Conservation (phyloP, 2,329 filamentous ascomycete genomes). For the Aspergillus eucalypticola region DNA sequence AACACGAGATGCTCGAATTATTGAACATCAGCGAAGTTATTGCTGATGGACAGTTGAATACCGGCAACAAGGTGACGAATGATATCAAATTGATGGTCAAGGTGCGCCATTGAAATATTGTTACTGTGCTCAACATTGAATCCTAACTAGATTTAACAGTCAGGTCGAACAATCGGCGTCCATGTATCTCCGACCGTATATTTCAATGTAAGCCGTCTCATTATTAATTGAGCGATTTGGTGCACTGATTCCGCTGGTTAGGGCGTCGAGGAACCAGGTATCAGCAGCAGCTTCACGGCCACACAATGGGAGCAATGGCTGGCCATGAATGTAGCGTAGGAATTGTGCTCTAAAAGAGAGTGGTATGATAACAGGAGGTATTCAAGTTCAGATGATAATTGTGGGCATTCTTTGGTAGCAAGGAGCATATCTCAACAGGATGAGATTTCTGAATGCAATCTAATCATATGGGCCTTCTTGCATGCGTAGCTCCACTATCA, state of each 20-base stretch:
- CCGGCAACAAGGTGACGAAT: slow-evolving; percentile 77
- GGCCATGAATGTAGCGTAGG: slow-evolving; percentile 61
- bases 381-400: slow-evolving; percentile 13
- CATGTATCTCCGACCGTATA: slow-evolving; percentile 91
- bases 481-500: slow-evolving; percentile 5
- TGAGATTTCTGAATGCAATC: slow-evolving; percentile 25
- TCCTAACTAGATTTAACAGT: slow-evolving; percentile 35
- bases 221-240: background rate
- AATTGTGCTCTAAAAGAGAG: slow-evolving; percentile 5
- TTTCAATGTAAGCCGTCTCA: slow-evolving; percentile 62
- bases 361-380: slow-evolving; percentile 1
- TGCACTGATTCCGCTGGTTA: slow-evolving; percentile 30
- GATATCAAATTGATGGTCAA: slow-evolving; percentile 84
- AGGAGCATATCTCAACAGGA: slow-evolving; percentile 32
- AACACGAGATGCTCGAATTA: slow-evolving; percentile 67
- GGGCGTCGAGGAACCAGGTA: slow-evolving; percentile 73
- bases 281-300: slow-evolving; percentile 74
- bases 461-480: slow-evolving; percentile 15
- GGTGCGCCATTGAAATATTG: slow-evolving; percentile 44
- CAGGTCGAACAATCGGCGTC: slow-evolving; percentile 71
- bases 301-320: slow-evolving; percentile 88
- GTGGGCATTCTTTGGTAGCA: slow-evolving; percentile 19
- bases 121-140: background rate
- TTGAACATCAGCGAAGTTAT: slow-evolving; percentile 68
- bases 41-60: slow-evolving; percentile 69